Conservation (phyloP, 2,329 filamentous ascomycete species). For the Acrodontium crateriforme region DNA sequence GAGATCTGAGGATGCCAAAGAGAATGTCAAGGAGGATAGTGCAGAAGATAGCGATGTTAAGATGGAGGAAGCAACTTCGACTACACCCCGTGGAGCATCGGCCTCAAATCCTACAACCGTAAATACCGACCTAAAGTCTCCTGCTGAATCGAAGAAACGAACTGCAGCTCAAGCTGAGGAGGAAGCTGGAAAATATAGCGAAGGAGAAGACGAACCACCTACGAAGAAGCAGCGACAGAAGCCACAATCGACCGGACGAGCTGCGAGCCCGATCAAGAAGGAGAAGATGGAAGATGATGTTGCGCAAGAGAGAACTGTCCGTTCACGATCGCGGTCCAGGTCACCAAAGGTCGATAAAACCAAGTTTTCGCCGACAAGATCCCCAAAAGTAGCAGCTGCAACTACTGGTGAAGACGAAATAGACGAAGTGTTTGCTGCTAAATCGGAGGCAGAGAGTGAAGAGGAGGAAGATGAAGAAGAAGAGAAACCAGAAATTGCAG, state of each 20-base stretch:
- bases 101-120: constrained; percentile 13
- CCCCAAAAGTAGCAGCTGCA: not conserved
- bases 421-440: constrained; percentile 32
- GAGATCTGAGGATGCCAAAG: constrained; percentile 5
- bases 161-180: constrained; percentile 11
- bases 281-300: constrained; percentile 2
- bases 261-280: not conserved
- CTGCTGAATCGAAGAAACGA: constrained; percentile 16
- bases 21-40: constrained; percentile 10
- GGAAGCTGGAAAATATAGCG: constrained; percentile 12
- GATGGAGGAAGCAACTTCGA: constrained; percentile 18
- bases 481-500: constrained; percentile 56
- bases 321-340: too few species aligned
- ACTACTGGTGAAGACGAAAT: constrained; percentile 6
- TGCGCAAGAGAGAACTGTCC: too few species aligned
- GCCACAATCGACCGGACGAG: constrained; percentile 2
- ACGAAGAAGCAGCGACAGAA: constrained; percentile 22
- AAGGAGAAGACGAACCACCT: constrained; percentile 21
- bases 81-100: constrained; percentile 9
- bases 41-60: constrained; percentile 18
- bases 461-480: constrained; percentile 46
- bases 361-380: not conserved
- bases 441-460: constrained; percentile 31
- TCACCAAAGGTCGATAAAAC: not conserved
- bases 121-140: constrained; percentile 9